Evolutionary conservation across 352 stramenopile genomes (phyloP), one percentile per base, ranked within the genome.

Genomic region (Blastocystis sp.): DNA sequence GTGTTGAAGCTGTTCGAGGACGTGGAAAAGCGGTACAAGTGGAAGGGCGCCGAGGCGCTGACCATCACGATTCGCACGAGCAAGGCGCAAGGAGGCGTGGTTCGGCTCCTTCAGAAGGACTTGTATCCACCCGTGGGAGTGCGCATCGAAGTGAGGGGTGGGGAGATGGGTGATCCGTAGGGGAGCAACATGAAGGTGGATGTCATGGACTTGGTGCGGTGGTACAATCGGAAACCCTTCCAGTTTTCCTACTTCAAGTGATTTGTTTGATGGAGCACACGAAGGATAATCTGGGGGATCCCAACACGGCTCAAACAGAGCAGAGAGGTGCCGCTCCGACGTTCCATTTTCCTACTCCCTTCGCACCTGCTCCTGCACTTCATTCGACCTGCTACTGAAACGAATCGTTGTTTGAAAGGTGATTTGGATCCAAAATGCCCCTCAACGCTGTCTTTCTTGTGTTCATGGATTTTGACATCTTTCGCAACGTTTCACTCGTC

Each of bases 371-470:
- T 57, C 6, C 6, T 17, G 14, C 14, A 7, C 6, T 57, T 14
- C 6, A 57, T 57, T 57, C 6, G 48, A 57, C 6, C 14, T 17
- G 48, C 6, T 14, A 57, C 48, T 57, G 28, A 34, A 34, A 34
- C 28, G 28, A 34, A 34, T 34, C 28, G 28, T 34, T 34, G 48
- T 57, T 7, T 14, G 48, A 7, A 7, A 57, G 48, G 48, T 57
- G 48, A 14, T 14, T 57, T 14, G 48, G 14, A 57, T 57, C 14
- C 48, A 57, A 69, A 40, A 84, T 84, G 74, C 34, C 74, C 2
- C 48, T 84, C n/a, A 84, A 84, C 24, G 66, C 74, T 11, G 57
- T 84, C 7, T 84, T 84, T 24, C 74, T 84, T 24, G 74, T 84
- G 11, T 68, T 68, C 61, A 84, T 84, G 74, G 57, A 69, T 69